Conservation (phyloP, 495 filamentous ascomycete species). For the Letharia columbiana region DNA sequence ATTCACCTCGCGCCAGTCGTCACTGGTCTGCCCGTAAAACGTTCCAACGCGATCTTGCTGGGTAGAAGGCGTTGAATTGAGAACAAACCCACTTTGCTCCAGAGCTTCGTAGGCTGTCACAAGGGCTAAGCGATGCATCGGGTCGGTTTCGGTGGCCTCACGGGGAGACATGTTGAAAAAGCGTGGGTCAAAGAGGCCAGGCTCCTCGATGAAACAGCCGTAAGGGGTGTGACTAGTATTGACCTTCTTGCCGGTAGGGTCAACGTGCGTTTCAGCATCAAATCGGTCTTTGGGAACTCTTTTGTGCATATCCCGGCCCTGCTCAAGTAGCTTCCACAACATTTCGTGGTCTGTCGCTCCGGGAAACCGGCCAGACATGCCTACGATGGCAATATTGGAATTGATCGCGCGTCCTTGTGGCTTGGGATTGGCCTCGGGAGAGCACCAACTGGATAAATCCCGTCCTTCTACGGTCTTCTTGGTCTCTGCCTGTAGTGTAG, state of each 20-base stretch:
- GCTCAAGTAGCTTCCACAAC: slow-evolving; percentile 11
- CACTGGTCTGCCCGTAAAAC: slow-evolving; percentile 11
- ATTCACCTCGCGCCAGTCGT: slow-evolving; percentile 21
- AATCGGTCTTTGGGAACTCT: slow-evolving; percentile 25
- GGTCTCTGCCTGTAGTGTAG: too few species aligned
- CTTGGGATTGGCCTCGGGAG: too few species aligned
- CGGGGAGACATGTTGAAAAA: slow-evolving; percentile 21
- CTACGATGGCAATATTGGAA: slow-evolving; percentile 29
- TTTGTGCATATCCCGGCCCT: slow-evolving; percentile 9
- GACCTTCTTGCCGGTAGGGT: slow-evolving; percentile 26
- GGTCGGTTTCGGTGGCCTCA: slow-evolving; percentile 33
- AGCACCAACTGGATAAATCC: too few species aligned
- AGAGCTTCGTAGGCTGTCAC: slow-evolving; percentile 36
- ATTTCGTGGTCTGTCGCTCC: slow-evolving; percentile 14
- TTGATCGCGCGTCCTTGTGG: not conserved
- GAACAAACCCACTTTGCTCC: slow-evolving; percentile 28
- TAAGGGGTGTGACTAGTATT: slow-evolving; percentile 29
- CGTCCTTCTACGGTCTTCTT: too few species aligned
- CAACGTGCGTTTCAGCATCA: slow-evolving; percentile 25
- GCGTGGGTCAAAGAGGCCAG: slow-evolving; percentile 16
- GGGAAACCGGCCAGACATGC: slow-evolving; percentile 30
- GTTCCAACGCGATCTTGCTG: slow-evolving; percentile 8
- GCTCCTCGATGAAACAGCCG: slow-evolving; percentile 30
- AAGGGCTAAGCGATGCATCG: slow-evolving; percentile 32
- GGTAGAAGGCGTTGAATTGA: slow-evolving; percentile 9